phyloP scores from a whole-genome alignment of 805 yeast species.

The Wickerhamomyces alni region DNA sequence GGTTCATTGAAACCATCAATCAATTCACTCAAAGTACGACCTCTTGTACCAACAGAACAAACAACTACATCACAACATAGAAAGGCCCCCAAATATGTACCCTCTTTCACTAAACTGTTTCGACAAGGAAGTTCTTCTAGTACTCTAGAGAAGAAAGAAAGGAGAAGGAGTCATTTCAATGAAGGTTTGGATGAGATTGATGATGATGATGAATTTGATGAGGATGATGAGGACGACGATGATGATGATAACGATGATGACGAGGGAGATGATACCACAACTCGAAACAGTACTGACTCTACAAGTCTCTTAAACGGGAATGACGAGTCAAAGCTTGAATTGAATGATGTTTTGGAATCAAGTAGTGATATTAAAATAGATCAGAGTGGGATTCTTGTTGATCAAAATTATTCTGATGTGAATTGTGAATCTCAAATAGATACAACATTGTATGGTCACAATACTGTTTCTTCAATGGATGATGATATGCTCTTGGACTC shows the following conservation, averaged over 20 bases:
- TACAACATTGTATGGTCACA: conserved; percentile 6
- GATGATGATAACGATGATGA: not conserved
- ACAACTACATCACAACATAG: no score
- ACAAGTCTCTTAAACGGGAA: not conserved
- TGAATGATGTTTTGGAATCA: conserved; percentile 6
- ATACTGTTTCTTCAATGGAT: conserved; percentile 26
- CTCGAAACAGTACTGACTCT: not conserved
- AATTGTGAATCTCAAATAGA: conserved; percentile 12
- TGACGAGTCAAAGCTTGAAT: conserved; percentile 1
- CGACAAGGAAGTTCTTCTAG: conserved; percentile 17
- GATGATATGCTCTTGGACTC: conserved; percentile 22
- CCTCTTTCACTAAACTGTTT: conserved; percentile 19
- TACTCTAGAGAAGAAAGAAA: conserved; percentile 4
- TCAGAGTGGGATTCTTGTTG: conserved; percentile 18
- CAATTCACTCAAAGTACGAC: no score
- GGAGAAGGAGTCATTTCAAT: not conserved
- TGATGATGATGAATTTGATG: not conserved
- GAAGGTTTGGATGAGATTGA: no score
- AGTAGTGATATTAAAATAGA: not conserved
- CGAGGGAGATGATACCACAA: not conserved
- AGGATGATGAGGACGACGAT: not conserved
- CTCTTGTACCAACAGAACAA: no score
- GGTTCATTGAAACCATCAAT: no score
- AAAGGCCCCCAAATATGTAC: conserved; percentile 10
- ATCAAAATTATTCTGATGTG: conserved; percentile 20